Conservation (phyloP, 345 rosid species). For the Excoecaria cochinchinensis region DNA sequence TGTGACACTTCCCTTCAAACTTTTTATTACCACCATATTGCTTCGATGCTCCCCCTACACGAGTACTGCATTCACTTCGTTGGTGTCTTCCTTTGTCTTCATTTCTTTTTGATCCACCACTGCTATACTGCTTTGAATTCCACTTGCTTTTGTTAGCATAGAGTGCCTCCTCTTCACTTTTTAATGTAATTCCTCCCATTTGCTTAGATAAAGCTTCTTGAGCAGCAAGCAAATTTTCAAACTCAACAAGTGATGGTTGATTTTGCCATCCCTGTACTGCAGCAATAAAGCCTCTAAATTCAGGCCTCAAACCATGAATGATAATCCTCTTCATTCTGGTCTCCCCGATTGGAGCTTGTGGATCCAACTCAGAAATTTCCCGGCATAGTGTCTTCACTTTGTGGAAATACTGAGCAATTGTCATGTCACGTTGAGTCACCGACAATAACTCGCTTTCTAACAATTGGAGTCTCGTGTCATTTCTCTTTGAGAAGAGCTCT, state of each 20-base stretch:
- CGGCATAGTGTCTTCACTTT: too few relatives aligned
- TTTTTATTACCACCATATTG: neutral
- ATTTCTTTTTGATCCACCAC: neutral
- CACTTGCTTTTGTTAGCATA: neutral
- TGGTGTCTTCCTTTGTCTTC: neutral
- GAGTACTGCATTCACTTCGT: neutral
- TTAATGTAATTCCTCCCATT: neutral
- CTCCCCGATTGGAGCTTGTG: too few relatives aligned
- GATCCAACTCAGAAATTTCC: too few relatives aligned
- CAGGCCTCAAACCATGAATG: too few relatives aligned
- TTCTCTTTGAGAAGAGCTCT: slow-evolving; percentile 13
- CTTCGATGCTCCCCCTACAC: neutral
- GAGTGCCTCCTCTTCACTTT: neutral
- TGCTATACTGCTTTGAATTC: neutral
- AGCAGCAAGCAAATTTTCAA: neutral
- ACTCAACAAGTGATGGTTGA: neutral
- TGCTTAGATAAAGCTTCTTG: neutral
- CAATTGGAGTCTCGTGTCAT: slow-evolving; percentile 12
- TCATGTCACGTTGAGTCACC: too few relatives aligned
- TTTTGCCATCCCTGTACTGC: neutral
- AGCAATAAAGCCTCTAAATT: neutral
- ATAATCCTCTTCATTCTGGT: too few relatives aligned
- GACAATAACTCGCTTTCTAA: too few relatives aligned
- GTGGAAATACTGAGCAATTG: too few relatives aligned
- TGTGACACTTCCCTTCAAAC: too few relatives aligned